Conservation (phyloP, 2,329 filamentous ascomycete genomes). For the Talaromyces albobiverticillius region DNA sequence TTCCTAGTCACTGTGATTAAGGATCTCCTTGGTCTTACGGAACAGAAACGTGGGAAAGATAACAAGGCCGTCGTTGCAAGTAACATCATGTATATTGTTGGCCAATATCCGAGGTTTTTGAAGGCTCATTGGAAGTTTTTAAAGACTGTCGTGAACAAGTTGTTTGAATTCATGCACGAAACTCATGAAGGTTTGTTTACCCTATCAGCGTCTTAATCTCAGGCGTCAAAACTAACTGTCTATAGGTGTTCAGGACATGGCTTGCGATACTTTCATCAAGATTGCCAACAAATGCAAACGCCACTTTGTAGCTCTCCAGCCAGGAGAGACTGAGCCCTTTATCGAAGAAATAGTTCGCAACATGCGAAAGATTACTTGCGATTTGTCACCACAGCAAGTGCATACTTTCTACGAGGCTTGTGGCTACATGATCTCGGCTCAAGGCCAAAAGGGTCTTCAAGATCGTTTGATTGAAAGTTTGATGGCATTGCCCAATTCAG, state of each 20-base stretch:
- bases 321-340: constrained; percentile 90
- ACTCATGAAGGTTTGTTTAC: constrained; percentile 78
- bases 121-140: constrained; percentile 99
- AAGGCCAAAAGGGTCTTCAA: constrained; percentile 91
- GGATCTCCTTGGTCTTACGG: constrained; percentile 90
- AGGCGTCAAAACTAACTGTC: not conserved
- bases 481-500: constrained; percentile 89
- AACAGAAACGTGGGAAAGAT: constrained; percentile 99
- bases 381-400: constrained; percentile 92
- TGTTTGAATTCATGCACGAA: constrained; percentile 99
- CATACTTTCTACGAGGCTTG: constrained; percentile 99
- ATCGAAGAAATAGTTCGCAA: constrained; percentile 98
- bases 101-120: constrained; percentile 94
- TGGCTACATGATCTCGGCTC: constrained; percentile 97
- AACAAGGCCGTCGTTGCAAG: constrained; percentile 99
- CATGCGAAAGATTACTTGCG: constrained; percentile 91
- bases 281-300: constrained; percentile 97
- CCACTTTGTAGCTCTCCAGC: constrained; percentile 94
- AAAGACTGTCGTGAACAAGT: constrained; percentile 98
- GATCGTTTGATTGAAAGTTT: constrained; percentile 87
- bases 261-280: constrained; percentile 99
- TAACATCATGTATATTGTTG: constrained; percentile 99
- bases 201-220: not conserved
- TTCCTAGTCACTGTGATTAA: constrained; percentile 99
- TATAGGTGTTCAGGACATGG: constrained; percentile 95